Evolutionary conservation across 2,329 filamentous ascomycete genomes (phyloP).

Genomic region (Fusarium palustre): DNA sequence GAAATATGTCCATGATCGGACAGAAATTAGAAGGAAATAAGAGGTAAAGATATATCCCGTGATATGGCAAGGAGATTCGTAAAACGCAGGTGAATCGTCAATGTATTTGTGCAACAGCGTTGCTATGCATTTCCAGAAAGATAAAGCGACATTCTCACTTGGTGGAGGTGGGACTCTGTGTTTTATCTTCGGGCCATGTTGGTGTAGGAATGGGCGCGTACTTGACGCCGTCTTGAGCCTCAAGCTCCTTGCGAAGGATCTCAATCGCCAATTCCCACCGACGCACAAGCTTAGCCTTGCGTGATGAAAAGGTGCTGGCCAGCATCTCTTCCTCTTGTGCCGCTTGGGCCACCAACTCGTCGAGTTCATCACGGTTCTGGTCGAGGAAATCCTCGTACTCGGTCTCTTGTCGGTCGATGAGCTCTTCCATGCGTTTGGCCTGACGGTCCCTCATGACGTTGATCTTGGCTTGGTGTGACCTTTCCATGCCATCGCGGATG

Average conservation of each 20-base stretch:
- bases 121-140: neutral
- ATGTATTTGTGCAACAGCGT: neutral
- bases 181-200: conserved; percentile 48
- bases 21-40: conserved; percentile 13
- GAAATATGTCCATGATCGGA: conserved; percentile 15
- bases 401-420: conserved; percentile 65
- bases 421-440: conserved; percentile 70
- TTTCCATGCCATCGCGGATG: conserved; percentile 68
- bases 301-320: conserved; percentile 57
- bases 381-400: conserved; percentile 62
- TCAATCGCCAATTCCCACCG: conserved; percentile 67
- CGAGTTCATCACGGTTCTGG: conserved; percentile 61
- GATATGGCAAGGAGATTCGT: neutral
- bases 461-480: conserved; percentile 69
- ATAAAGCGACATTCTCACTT: conserved; percentile 5
- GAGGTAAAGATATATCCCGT: conserved; percentile 3
- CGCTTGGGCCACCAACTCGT: conserved; percentile 60
- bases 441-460: conserved; percentile 75
- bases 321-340: conserved; percentile 63
- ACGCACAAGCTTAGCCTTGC: conserved; percentile 58
- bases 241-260: conserved; percentile 65
- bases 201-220: conserved; percentile 56
- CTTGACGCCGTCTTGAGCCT: conserved; percentile 56
- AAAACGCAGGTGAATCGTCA: conserved; percentile 7
- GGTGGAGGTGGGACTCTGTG: neutral